Evolutionary conservation across 257 asterid genomes (phyloP).

Genomic region (Lantana camara): DNA sequence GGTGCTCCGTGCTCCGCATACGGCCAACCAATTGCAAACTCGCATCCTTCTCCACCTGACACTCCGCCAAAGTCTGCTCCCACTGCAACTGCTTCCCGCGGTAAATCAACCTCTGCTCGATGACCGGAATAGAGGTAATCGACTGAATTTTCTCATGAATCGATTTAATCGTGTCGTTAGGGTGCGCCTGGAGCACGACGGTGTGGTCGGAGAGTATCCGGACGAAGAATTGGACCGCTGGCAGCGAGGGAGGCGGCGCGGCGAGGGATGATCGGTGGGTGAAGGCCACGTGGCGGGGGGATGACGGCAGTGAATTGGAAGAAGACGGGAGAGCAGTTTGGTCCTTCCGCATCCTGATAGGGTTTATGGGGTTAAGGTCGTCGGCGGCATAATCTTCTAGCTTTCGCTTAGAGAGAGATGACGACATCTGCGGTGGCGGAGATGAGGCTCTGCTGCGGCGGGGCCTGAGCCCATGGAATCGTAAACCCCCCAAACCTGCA

Average conservation of each 20-base stretch:
- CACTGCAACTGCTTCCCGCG: slow-evolving; percentile 78
- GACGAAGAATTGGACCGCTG: slow-evolving; percentile 76
- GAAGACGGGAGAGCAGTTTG: slow-evolving; percentile 43
- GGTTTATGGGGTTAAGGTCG: slow-evolving; percentile 27
- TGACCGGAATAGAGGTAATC: slow-evolving; percentile 58
- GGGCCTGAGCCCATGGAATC: slow-evolving; percentile 46
- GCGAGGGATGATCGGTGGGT: slow-evolving; percentile 36
- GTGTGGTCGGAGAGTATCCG: slow-evolving; percentile 66
- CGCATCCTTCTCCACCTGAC: slow-evolving; percentile 65
- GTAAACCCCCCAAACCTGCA: slow-evolving; percentile 33
- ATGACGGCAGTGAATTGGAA: slow-evolving; percentile 30
- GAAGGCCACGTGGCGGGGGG: slow-evolving; percentile 27
- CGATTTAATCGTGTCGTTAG: slow-evolving; percentile 54
- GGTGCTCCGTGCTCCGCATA: slow-evolving; percentile 79
- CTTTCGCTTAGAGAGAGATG: slow-evolving; percentile 67
- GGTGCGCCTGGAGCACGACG: slow-evolving; percentile 57
- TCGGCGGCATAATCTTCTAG: slow-evolving; percentile 66
- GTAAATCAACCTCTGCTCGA: slow-evolving; percentile 73
- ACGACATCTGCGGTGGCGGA: slow-evolving; percentile 41
- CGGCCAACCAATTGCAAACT: slow-evolving; percentile 66
- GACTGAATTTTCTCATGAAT: slow-evolving; percentile 57
- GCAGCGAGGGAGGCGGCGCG: slow-evolving; percentile 27
- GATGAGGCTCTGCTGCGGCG: slow-evolving; percentile 32
- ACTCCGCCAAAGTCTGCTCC: slow-evolving; percentile 62
- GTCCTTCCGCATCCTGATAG: slow-evolving; percentile 71